phyloP scores from a whole-genome alignment of 768 basidiomycete species.

The Suillus paluster region DNA sequence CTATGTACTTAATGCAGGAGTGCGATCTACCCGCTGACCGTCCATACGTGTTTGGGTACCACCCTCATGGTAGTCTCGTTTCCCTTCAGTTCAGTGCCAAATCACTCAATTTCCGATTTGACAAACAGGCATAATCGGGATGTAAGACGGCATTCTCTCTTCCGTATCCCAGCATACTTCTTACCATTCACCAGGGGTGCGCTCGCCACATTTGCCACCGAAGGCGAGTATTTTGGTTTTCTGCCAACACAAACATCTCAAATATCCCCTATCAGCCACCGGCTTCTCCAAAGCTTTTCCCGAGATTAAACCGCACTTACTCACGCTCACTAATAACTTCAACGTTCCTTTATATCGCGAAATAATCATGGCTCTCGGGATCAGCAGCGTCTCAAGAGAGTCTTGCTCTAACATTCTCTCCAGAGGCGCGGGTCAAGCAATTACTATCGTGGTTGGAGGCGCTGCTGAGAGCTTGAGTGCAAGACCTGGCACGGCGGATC shows the following conservation, averaged over 20 bases:
- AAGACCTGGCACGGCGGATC: constrained; percentile 94
- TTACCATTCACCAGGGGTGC: constrained; percentile 67
- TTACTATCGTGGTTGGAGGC: constrained; percentile 96
- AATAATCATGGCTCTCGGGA: constrained; percentile 81
- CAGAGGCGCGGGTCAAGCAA: constrained; percentile 64
- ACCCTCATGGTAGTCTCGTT: constrained; percentile 76
- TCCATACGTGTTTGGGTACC: constrained; percentile 97
- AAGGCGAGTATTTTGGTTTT: constrained; percentile 55
- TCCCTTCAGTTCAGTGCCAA: not conserved
- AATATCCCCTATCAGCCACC: constrained; percentile 57
- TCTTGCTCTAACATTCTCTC: constrained; percentile 88
- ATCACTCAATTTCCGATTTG: constrained; percentile 10
- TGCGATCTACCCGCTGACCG: constrained; percentile 89
- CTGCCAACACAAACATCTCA: constrained; percentile 8
- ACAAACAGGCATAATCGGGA: constrained; percentile 92
- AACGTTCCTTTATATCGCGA: constrained; percentile 93
- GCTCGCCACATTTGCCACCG: constrained; percentile 94
- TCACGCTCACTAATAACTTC: constrained; percentile 92
- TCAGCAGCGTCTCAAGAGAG: constrained; percentile 90
- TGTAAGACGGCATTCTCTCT: constrained; percentile 55
- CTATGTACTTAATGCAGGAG: constrained; percentile 47
- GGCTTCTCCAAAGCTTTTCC: constrained; percentile 91
- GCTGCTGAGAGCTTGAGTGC: constrained; percentile 95
- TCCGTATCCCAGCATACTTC: not conserved
- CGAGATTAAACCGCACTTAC: constrained; percentile 89